Evolutionary conservation across 805 yeast genomes (phyloP), one percentile per base, ranked within the genome.

Genomic region (Candida patagonica): DNA sequence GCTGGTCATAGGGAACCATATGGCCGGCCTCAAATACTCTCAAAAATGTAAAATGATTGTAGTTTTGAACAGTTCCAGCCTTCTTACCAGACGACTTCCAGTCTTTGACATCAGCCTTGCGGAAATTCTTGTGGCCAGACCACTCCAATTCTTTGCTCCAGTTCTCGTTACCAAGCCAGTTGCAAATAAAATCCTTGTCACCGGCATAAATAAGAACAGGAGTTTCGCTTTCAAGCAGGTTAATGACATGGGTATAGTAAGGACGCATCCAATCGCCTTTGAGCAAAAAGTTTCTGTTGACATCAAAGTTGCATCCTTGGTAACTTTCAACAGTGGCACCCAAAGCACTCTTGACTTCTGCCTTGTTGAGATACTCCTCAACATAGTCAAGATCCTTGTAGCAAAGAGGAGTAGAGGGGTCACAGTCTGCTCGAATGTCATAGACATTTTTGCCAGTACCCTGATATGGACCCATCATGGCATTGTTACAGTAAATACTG

Each of bases 241-340:
- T 77, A 19, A 78, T 68, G 29, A 89, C 85, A 38, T 74, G 76
- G 23, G 54, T 53, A 57, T 85, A 92, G 71, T 78, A 86, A 20
- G 95, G 95, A 61, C 80, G 79, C 79, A 82, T 77, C 81, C 89
- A 82, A 65, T 89, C 98, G 47, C 96, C 96, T 16, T 84, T 76
- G 51, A 85, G 74, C 48, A 81, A 55, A 62, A 89, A 89, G 69
- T 83, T 80, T 60, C 84, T 76, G 73, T 80, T 80, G 48, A 86
- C 77, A 49, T 81, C 85, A 55, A 78, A 77, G 68, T 82, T 85
- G 68, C 96, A 87, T 9, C 82, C 73, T 53, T 76, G 73, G 61
- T 76, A 89, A 13, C 63, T 59, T 40, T 80, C 85, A 45, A 87
- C 94, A 63, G 89, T 95, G 17, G 89, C 94, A 41, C 98, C 98